Base-by-base conservation (phyloP, 495 filamentous ascomycete species). In the Jackrogersella multiformis region DNA sequence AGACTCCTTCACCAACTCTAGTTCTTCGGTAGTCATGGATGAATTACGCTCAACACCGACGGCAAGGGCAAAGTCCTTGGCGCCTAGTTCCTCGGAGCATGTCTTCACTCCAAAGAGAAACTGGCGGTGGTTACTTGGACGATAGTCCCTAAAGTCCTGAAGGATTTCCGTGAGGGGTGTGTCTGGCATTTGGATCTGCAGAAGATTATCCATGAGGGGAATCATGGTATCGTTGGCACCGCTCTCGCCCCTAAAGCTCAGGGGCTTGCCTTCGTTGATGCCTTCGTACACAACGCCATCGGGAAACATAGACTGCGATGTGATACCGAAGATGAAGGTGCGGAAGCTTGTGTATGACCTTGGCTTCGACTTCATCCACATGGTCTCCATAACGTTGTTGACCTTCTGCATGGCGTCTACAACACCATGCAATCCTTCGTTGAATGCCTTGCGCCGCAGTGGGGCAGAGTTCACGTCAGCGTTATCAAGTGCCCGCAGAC, bases 261-360 rank as follows among this genome's bases (percentile, higher is more conserved):
- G 74, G 0, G 88, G 89, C 60, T 89, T 84, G 35, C 62, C 73
- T 28, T 90, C 87, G 46, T 88, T 88, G 30, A 92, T 82, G 18
- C 91, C 92, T 73, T 94, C 89, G 77, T 97, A 97, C 56, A 95
- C 75, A 2, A 97, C 93, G 1, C 93, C 93, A 48, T 90, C 80
- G 2, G 93, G 93, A 74, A 97, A 97, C 93, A 97, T 97, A 44
- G 85, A 87, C 75, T 97, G 93, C 5, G 84, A 88, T 1, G 89
- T 92, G 69, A 97, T 96, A 49, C 93, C 93, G 68, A 96, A 96
- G 77, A 97, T 97, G 79, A 97, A 97, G 30, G 93, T 94, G 9
- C 93, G 88, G 84, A 95, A 97, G 49, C 83, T 88, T 30, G 87
- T 89, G 77, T 97, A 97, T 46, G 90, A 85, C 3, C 79, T 74